A percentile compares a stretch with the other conserved stretches of the same genome.
Evolutionary conservation across 257 asterid genomes (phyloP).

Genomic region (Craterostigma plantagineum): DNA sequence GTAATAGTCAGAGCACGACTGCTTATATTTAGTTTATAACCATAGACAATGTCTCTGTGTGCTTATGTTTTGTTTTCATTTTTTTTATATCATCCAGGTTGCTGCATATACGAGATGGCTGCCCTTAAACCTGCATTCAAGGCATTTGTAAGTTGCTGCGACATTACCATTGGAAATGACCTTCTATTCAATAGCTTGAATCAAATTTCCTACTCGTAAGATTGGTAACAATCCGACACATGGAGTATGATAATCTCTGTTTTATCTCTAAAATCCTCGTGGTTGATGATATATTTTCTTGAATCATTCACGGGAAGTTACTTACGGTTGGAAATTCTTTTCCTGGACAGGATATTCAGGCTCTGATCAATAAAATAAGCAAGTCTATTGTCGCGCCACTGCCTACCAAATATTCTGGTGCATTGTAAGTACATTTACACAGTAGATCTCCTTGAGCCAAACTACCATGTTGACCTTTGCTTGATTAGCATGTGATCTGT

Average conservation of each 20-base stretch:
- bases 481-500: background rate
- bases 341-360: constrained; percentile 71
- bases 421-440: constrained; percentile 35
- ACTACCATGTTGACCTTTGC: background rate
- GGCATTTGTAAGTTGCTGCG: constrained; percentile 70
- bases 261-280: constrained; percentile 1
- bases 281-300: too few relatives aligned
- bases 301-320: too few relatives aligned
- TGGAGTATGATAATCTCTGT: background rate
- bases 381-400: constrained; percentile 79
- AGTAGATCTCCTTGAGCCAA: background rate
- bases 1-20: too few relatives aligned
- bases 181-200: too few relatives aligned
- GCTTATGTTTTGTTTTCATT: background rate
- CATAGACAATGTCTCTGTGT: too few relatives aligned
- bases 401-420: constrained; percentile 69
- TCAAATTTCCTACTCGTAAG: background rate
- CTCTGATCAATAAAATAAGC: constrained; percentile 80
- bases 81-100: constrained; percentile 32
- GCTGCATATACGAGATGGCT: constrained; percentile 89
- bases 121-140: constrained; percentile 88
- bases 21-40: too few relatives aligned
- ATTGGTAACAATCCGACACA: background rate
- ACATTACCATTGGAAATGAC: too few relatives aligned
- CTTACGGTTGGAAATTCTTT: too few relatives aligned